Conservation (phyloP, 2,329 filamentous ascomycete species). For the Sporothrix sp. region DNA sequence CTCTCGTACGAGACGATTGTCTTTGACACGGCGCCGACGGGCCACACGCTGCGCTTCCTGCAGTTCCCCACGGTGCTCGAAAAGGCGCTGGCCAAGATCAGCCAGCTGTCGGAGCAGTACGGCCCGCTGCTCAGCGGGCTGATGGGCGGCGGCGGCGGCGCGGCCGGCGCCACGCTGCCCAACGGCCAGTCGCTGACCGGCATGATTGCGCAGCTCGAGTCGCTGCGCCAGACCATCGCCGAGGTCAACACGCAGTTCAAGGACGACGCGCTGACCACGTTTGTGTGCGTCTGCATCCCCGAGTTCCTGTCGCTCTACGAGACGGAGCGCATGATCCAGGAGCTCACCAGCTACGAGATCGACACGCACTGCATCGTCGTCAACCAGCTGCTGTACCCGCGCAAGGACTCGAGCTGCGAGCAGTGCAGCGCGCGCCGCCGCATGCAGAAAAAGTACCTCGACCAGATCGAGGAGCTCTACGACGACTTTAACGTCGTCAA, state of each 20-base stretch:
- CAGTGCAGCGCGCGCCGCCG: conserved; percentile 91
- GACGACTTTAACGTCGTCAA: conserved; percentile 98
- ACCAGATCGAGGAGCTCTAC: conserved; percentile 97
- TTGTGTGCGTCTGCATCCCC: conserved; percentile 96
- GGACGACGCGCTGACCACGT: conserved; percentile 88
- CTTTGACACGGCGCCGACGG: conserved; percentile 96
- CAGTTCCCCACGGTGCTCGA: conserved; percentile 97
- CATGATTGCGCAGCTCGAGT: conserved; percentile 89
- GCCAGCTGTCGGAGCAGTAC: conserved; percentile 86
- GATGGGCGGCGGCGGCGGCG: conserved; percentile 60
- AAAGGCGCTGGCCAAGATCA: conserved; percentile 95
- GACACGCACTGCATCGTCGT: conserved; percentile 97
- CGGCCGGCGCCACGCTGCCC: conserved; percentile 47
- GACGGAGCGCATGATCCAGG: conserved; percentile 99
- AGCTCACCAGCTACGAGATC: conserved; percentile 84
- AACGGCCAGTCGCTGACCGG: conserved; percentile 91
- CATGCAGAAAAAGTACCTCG: conserved; percentile 99
- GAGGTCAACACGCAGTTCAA: conserved; percentile 99
- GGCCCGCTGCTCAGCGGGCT: conserved; percentile 92
- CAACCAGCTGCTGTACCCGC: conserved; percentile 93
- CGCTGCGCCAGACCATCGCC: conserved; percentile 80
- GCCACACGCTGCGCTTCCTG: conserved; percentile 95
- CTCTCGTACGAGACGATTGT: conserved; percentile 98
- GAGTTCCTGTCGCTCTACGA: conserved; percentile 96
- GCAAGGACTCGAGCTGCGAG: conserved; percentile 73